phyloP scores from a whole-genome alignment of 1,284 basidiomycete species.

The Spongispora temasekensis region DNA sequence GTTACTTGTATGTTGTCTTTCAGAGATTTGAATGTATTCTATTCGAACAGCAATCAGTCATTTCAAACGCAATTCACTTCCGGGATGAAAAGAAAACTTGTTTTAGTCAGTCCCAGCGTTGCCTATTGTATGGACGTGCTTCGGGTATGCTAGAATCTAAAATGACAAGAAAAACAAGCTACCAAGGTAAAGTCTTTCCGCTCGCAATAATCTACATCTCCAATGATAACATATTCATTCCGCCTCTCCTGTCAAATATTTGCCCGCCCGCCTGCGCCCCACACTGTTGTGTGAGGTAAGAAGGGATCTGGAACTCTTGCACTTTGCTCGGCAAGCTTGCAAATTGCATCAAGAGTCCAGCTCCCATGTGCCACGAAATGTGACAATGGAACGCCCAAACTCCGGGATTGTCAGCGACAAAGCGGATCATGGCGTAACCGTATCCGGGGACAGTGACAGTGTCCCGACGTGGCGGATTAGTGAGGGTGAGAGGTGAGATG shows the following conservation, averaged over 20 bases:
- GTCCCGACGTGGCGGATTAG: slow-evolving; percentile 34
- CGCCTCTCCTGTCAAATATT: slow-evolving; percentile 20
- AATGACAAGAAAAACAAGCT: no score
- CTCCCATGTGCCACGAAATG: slow-evolving; percentile 49
- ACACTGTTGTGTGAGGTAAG: slow-evolving; percentile 30
- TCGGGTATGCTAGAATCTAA: no score
- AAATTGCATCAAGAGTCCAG: slow-evolving; percentile 38
- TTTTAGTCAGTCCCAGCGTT: no score
- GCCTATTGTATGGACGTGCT: no score
- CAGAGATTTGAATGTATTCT: background rate
- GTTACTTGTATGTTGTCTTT: background rate
- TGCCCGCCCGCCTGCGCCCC: slow-evolving; percentile 28
- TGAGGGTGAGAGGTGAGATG: slow-evolving; percentile 21
- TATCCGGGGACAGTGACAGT: slow-evolving; percentile 33
- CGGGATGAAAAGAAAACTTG: no score
- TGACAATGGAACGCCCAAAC: slow-evolving; percentile 51
- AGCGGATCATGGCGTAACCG: slow-evolving; percentile 35
- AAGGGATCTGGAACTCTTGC: slow-evolving; percentile 29
- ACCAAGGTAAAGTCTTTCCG: no score
- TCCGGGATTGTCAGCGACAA: slow-evolving; percentile 42
- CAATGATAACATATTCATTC: slow-evolving; percentile 16
- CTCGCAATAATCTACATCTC: background rate
- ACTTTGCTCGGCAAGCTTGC: slow-evolving; percentile 32
- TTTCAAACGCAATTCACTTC: no score
- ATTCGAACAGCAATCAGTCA: background rate